Base-by-base conservation (phyloP, 495 filamentous ascomycete species). In the Hyaloscypha bicolor region DNA sequence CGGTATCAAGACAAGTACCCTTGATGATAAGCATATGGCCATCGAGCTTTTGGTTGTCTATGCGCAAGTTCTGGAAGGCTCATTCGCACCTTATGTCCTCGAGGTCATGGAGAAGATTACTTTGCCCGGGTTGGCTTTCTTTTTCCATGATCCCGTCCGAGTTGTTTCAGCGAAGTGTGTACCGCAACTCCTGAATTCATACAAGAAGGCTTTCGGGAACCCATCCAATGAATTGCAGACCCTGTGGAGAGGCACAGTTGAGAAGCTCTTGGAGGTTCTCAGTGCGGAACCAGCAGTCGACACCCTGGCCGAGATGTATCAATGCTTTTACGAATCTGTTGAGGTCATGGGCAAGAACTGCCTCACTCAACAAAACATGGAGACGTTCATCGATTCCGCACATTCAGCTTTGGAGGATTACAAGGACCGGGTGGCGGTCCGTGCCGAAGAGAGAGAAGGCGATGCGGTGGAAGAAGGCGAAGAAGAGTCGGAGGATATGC, bases 11-110 rank as follows among this genome's bases (percentile, higher is more conserved):
- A 99, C 96, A 16, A 96, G 92, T 72, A 89, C 91, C 2, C 86
- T 99, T 71, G 96, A 99, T 71, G 96, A 99, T 77, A 99, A 99
- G 84, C 92, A 98, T 77, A 97, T 96, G 83, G 96, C 96, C 32
- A 97, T 98, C 67, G 96, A 99, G 77, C 86, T 99, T 52, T 91
- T 99, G 66, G 92, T 94, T 60, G 94, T 98, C 56, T 98, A 99
- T 76, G 94, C 96, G 30, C 93, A 97, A 73, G 92, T 95, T 25
- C 84, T 99, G 35, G 91, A 97, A 76, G 91, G 85, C 4, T 89
- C 91, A 33, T 98, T 99, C 74, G 93, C 95, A 68, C 91, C 91
- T 3, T 97, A 96, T 68, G 96, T 96, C 35, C 78, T 89, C 30
- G 88, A 96, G 52, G 96, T 97, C 67, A 95, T 97, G 91, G 93